phyloP scores from a whole-genome alignment of 768 basidiomycete genomes.

The Cystobasidium ongulense region DNA sequence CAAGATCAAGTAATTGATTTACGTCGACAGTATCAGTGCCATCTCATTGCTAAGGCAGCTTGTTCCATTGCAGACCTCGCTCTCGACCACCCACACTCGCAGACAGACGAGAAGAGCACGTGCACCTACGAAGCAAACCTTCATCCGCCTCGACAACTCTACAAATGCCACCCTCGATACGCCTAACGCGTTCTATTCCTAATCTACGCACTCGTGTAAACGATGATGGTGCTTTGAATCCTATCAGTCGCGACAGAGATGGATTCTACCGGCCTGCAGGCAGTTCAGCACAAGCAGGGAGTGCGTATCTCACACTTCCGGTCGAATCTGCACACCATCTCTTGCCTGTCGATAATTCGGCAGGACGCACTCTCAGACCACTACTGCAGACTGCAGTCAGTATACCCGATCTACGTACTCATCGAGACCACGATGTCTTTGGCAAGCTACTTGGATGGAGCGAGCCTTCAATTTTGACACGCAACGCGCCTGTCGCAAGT shows the following conservation, averaged over 20 bases:
- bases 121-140: neutral
- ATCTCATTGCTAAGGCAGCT: neutral
- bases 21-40: neutral
- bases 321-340: neutral
- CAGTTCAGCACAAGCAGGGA: neutral
- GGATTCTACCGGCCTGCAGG: neutral
- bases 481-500: neutral
- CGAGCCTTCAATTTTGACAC: neutral
- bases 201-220: slow-evolving; percentile 1
- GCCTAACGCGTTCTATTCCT: slow-evolving; percentile 32
- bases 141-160: neutral
- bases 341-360: neutral
- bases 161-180: neutral
- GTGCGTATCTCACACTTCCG: neutral
- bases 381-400: neutral
- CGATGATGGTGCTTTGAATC: neutral
- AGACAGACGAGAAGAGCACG: neutral
- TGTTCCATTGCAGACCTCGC: neutral
- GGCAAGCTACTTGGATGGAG: slow-evolving; percentile 32
- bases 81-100: slow-evolving; percentile 14
- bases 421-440: slow-evolving; percentile 35
- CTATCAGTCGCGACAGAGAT: neutral
- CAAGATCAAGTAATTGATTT: slow-evolving; percentile 32
- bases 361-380: neutral
- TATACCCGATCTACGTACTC: neutral